Base-by-base conservation (phyloP, 495 filamentous ascomycete genomes). In the Hypoxylon subgilvum region DNA sequence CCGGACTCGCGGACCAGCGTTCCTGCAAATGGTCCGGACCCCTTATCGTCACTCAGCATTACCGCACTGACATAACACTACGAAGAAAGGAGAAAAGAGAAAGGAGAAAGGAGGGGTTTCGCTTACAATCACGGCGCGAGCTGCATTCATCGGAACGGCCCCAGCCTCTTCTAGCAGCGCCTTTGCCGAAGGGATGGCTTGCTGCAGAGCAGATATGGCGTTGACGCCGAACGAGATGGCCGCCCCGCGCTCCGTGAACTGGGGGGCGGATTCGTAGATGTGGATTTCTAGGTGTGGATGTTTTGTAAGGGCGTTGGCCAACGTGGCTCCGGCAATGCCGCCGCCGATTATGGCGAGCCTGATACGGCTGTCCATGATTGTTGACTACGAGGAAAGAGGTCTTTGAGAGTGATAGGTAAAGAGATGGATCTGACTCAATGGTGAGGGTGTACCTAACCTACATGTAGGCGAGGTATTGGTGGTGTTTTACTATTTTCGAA, bases 291-390 rank as follows among this genome's bases (percentile, higher is more conserved):
- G 16, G 40, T 65, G 60, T 8, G 42, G 7, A 23, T 55, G 50
- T 38, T 52, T 19, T 6, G 61, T 32, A 12, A 67, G 47, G 1
- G 52, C 60, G 23, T 60, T 56, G 2, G 23, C 30, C 6, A 60
- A 21, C 3, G 55, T 60, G 8, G 45, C 59, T 1, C 64, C 64
- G 9, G 64, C 64, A 10, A 67, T 21, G n/a, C 64, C 64, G n/a
- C 64, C 64, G 39, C 64, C 64, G 34, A 57, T 50, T 22, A 67
- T 67, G 17, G 64, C 64, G 18, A 66, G 45, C 4, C 34, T 36
- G 2, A 52, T 27, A 8, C 23, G 23, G 8, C 4, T 4, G 8
- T 8, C 8, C 23, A 27, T 27, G 3, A 27, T 27, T 27, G 23
- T 27, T 27, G 8, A 27, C 27, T 42, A 3, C 6, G 44, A 9